Conservation (phyloP, 768 basidiomycete species). For the Russula ochroleuca region DNA sequence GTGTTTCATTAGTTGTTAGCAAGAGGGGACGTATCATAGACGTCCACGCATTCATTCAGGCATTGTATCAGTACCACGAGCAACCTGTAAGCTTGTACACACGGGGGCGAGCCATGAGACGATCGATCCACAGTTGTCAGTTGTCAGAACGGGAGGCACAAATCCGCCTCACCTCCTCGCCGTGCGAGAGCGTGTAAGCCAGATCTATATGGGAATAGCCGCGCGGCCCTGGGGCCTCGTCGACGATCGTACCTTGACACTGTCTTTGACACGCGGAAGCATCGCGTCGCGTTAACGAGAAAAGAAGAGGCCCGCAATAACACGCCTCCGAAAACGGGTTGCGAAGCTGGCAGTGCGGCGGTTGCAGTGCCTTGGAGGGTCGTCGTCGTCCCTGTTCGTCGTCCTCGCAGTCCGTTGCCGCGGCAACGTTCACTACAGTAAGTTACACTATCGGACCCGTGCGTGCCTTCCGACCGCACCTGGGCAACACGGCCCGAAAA, state of each 20-base stretch:
- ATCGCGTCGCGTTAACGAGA: neutral
- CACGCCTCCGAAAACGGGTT: neutral
- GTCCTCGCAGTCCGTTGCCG: neutral
- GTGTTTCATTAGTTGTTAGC: neutral
- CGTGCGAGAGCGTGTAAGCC: no score
- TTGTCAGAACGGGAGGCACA: neutral
- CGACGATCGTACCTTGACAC: neutral
- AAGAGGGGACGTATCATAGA: neutral
- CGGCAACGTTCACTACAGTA: neutral
- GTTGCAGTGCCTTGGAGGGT: neutral
- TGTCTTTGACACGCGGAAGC: neutral
- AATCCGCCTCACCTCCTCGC: neutral
- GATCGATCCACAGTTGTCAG: neutral
- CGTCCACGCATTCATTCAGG: slow-evolving; percentile 3
- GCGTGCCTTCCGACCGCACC: no score
- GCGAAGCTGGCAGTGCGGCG: neutral
- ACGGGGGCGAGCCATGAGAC: neutral
- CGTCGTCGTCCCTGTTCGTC: neutral
- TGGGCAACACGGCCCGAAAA: neutral
- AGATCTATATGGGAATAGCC: neutral
- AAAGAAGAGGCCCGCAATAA: neutral
- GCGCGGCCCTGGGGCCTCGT: neutral
- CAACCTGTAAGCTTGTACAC: neutral
- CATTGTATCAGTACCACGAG: neutral
- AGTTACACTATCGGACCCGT: neutral